Conservation (phyloP, 2,329 filamentous ascomycete genomes). For the Cordyceps javanica region DNA sequence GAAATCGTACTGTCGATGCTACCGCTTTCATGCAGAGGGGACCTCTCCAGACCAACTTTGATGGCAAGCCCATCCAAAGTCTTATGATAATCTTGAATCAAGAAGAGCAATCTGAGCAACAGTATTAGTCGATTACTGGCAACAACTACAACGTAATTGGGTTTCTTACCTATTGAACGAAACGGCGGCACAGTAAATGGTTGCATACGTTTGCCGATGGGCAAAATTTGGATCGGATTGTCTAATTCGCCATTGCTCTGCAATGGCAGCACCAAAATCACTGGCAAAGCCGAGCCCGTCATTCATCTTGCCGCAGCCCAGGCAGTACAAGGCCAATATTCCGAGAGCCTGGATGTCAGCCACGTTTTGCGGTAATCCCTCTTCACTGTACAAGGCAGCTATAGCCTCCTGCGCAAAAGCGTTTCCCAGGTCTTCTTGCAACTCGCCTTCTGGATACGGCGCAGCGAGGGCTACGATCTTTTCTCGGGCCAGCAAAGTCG, state of each 20-base stretch:
- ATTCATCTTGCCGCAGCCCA: neutral
- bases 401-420: neutral
- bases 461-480: neutral
- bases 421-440: neutral
- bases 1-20: neutral
- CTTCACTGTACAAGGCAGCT: neutral
- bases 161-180: conserved; percentile 2
- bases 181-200: neutral
- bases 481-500: neutral
- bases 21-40: neutral
- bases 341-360: conserved; percentile 5
- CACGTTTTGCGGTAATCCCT: neutral
- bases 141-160: too few species aligned
- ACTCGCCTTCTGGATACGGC: neutral
- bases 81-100: neutral
- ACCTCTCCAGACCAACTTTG: neutral
- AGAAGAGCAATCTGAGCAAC: neutral
- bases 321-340: neutral
- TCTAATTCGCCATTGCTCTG: neutral
- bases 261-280: neutral
- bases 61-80: neutral
- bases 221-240: neutral
- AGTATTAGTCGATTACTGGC: neutral
- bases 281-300: neutral
- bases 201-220: neutral